Percentiles rank a stretch among this genome's conserved stretches.
Evolutionary conservation across 2,329 filamentous ascomycete genomes (phyloP).

Genomic region (Cladobotryum mycophilum): DNA sequence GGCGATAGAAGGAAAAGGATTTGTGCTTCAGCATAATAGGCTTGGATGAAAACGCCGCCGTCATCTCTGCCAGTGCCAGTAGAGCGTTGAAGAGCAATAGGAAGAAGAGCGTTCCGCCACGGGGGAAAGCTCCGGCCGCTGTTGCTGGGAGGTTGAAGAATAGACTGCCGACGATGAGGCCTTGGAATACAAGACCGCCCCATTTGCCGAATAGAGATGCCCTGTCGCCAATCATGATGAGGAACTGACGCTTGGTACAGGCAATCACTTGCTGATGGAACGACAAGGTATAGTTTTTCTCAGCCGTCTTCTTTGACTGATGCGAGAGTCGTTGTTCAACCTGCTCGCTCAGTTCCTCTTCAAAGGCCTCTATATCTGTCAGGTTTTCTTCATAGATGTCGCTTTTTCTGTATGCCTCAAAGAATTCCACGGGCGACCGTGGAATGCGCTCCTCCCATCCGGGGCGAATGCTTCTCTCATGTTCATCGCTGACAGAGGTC

Average conservation of each 20-base stretch:
- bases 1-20: constrained; percentile 61
- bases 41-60: constrained; percentile 53
- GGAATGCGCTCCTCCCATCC: constrained; percentile 62
- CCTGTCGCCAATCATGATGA: constrained; percentile 70
- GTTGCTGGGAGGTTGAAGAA: constrained; percentile 62
- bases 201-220: constrained; percentile 73
- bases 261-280: constrained; percentile 66
- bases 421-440: constrained; percentile 62
- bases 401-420: constrained; percentile 58
- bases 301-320: constrained; percentile 61
- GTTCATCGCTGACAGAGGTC: constrained; percentile 69
- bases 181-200: constrained; percentile 70
- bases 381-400: constrained; percentile 54
- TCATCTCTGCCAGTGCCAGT: constrained; percentile 72
- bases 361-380: constrained; percentile 56
- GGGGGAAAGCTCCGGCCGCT: constrained; percentile 58
- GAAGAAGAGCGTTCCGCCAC: constrained; percentile 44
- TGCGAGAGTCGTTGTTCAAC: constrained; percentile 41
- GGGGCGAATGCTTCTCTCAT: constrained; percentile 60
- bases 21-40: constrained; percentile 67
- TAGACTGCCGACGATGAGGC: constrained; percentile 69
- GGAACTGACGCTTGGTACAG: constrained; percentile 68
- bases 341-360: constrained; percentile 52
- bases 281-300: constrained; percentile 70
- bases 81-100: constrained; percentile 49